These are phyloP conservation scores for Fusarium sterilihyphosum DNA, from an alignment of 2,329 filamentous ascomycete genomes.

Conservation along the genomic window DNA sequence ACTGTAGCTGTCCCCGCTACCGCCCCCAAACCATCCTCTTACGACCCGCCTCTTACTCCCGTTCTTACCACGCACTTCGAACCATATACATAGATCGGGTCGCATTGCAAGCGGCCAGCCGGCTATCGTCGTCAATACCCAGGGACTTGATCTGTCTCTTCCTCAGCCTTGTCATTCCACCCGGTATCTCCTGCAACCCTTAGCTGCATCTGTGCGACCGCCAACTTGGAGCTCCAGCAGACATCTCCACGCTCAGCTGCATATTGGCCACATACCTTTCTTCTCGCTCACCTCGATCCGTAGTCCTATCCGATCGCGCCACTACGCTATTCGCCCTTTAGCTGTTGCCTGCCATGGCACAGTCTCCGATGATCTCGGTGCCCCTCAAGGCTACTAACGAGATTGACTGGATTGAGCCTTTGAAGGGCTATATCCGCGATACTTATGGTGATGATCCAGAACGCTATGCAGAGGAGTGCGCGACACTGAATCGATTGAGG, in stretches of 20 bases:
- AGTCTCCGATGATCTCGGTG: slow-evolving; percentile 94
- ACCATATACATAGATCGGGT: slow-evolving; percentile 39
- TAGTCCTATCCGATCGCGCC: slow-evolving; percentile 5
- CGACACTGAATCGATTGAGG: slow-evolving; percentile 89
- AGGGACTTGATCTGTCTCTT: slow-evolving; percentile 21
- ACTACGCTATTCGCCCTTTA: neutral
- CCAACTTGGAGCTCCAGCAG: slow-evolving; percentile 12
- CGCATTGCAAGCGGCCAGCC: slow-evolving; percentile 47
- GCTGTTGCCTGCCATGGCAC: slow-evolving; percentile 67
- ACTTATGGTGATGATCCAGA: slow-evolving; percentile 98
- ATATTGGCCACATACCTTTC: slow-evolving; percentile 25
- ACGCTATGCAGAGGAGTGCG: slow-evolving; percentile 94
- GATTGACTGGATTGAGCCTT: slow-evolving; percentile 94
- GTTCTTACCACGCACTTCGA: slow-evolving; percentile 28
- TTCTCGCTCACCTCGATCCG: slow-evolving; percentile 26
- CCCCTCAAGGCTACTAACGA: slow-evolving; percentile 95
- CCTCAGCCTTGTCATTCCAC: slow-evolving; percentile 8
- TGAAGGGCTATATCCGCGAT: slow-evolving; percentile 92
- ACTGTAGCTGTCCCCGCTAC: slow-evolving; percentile 22
- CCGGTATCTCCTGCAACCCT: slow-evolving; percentile 12
- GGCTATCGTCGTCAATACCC: slow-evolving; percentile 23
- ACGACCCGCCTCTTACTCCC: slow-evolving; percentile 34
- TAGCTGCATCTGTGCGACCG: slow-evolving; percentile 30
- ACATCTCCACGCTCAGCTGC: slow-evolving; percentile 26
- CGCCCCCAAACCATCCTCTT: slow-evolving; percentile 39